phyloP scores from a whole-genome alignment of 495 filamentous ascomycete species.

The Hypomontagnella monticulosa region DNA sequence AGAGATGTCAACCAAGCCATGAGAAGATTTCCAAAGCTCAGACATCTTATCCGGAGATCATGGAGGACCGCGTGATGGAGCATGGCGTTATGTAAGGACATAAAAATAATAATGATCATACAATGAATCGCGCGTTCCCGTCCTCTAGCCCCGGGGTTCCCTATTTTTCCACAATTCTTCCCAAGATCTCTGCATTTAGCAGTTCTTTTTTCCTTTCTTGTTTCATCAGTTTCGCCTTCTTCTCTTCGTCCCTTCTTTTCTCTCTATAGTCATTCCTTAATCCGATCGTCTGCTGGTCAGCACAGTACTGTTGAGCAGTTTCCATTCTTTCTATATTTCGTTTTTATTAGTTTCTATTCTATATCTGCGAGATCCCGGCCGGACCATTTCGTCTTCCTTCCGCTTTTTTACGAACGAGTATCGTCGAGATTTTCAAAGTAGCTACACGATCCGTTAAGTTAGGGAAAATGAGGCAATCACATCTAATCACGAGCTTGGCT shows the following conservation, averaged over 20 bases:
- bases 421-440: not conserved
- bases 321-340: conserved; percentile 25
- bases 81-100: conserved; percentile 30
- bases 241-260: conserved; percentile 14
- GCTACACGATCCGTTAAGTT: too few species aligned
- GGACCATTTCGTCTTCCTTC: not conserved
- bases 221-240: conserved; percentile 15
- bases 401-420: not conserved
- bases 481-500: conserved; percentile 20
- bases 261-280: conserved; percentile 28
- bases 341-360: conserved; percentile 12
- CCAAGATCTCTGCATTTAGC: conserved; percentile 13
- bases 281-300: conserved; percentile 42
- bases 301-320: conserved; percentile 43
- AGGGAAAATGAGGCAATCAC: conserved; percentile 28
- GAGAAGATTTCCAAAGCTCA: conserved; percentile 28
- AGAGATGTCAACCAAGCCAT: conserved; percentile 29
- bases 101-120: conserved; percentile 16
- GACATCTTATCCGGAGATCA: conserved; percentile 21
- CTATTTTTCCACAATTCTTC: conserved; percentile 20
- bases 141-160: not conserved
- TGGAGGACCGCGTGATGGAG: conserved; percentile 24
- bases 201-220: conserved; percentile 30
- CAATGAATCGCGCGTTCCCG: conserved; percentile 11
- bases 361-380: conserved; percentile 11